These are phyloP conservation scores for Hericium erinaceus DNA, from an alignment of 768 basidiomycete species.

Conservation along the genomic window DNA sequence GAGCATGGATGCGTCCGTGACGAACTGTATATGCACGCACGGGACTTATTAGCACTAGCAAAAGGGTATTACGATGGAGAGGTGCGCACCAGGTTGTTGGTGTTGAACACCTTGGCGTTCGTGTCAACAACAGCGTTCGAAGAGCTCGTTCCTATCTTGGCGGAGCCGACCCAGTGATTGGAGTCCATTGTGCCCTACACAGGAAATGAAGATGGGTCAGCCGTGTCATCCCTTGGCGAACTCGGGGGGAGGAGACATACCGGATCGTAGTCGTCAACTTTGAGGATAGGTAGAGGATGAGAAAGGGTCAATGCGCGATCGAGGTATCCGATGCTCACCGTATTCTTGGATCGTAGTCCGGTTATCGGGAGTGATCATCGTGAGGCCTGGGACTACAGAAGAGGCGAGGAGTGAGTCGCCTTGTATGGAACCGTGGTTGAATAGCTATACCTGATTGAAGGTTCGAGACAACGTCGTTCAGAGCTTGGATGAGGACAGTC, in stretches of 20 bases:
- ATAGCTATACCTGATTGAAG: conserved; percentile 30
- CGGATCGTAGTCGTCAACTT: conserved; percentile 23
- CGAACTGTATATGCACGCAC: conserved; percentile 29
- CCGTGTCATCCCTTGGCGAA: not conserved
- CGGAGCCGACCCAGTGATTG: conserved; percentile 58
- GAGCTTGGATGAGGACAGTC: conserved; percentile 35
- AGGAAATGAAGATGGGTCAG: conserved; percentile 24
- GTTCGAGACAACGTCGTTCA: conserved; percentile 38
- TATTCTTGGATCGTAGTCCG: conserved; percentile 45
- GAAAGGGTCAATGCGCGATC: not conserved
- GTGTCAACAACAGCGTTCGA: conserved; percentile 41
- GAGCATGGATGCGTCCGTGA: conserved; percentile 44
- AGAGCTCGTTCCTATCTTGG: conserved; percentile 32
- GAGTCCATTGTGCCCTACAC: conserved; percentile 34
- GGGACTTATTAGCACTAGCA: not conserved
- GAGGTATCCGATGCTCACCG: conserved; percentile 23
- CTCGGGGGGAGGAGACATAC: conserved; percentile 2
- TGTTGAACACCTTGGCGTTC: conserved; percentile 44
- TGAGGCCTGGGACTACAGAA: conserved; percentile 36
- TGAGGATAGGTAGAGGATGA: no score
- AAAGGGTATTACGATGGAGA: not conserved
- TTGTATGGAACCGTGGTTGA: not conserved
- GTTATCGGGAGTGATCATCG: conserved; percentile 52
- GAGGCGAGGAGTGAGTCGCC: not conserved
- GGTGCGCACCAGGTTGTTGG: conserved; percentile 27